A percentile compares a stretch with the other conserved stretches of the same genome.
Conservation (phyloP, 2,329 filamentous ascomycete species). For the Pestalotiopsis sp. region DNA sequence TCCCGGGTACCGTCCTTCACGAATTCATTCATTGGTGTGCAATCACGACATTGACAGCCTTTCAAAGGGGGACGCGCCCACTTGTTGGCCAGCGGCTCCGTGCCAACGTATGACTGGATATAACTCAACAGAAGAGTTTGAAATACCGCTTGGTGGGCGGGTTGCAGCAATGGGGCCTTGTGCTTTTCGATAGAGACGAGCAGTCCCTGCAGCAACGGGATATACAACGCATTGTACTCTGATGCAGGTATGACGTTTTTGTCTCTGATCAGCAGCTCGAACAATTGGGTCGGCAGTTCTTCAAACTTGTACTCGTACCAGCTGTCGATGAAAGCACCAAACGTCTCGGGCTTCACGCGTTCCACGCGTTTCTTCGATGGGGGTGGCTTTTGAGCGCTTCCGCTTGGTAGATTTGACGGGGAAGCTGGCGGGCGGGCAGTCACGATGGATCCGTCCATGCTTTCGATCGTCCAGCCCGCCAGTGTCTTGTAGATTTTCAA, state of each 20-base stretch:
- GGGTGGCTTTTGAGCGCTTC: background rate
- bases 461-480: background rate
- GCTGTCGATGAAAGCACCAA: background rate
- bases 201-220: background rate
- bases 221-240: background rate
- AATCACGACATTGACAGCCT: background rate
- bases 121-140: background rate
- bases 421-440: background rate
- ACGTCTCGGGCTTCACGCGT: background rate
- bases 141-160: background rate
- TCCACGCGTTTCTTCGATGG: background rate
- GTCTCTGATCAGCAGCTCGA: background rate
- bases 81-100: background rate
- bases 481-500: background rate
- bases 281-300: background rate
- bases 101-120: background rate
- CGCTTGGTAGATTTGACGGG: background rate
- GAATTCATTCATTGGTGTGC: background rate
- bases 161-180: background rate
- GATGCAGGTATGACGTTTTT: background rate
- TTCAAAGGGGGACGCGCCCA: background rate
- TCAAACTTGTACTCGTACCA: background rate
- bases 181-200: background rate
- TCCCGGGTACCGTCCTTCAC: background rate
- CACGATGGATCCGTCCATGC: background rate